phyloP scores from a whole-genome alignment of 2,329 filamentous ascomycete genomes.

The Sporothrix brasiliensis region DNA sequence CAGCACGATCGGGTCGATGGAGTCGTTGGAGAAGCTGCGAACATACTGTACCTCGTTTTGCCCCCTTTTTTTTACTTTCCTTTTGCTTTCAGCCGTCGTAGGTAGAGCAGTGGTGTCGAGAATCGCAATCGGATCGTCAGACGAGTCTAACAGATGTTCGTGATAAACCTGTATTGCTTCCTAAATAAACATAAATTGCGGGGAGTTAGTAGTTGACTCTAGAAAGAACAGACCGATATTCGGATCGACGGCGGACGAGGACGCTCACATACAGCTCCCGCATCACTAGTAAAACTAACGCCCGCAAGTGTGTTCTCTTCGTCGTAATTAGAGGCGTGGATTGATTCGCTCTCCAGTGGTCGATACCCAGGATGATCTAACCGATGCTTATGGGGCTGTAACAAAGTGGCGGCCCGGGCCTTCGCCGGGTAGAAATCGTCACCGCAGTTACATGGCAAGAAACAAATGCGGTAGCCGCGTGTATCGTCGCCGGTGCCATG shows the following conservation, averaged over 20 bases:
- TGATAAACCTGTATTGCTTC: background rate
- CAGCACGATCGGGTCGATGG: background rate
- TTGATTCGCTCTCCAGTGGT: background rate
- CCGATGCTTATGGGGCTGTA: background rate
- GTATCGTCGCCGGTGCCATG: background rate
- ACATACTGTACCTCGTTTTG: background rate
- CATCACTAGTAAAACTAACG: background rate
- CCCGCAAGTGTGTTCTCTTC: background rate
- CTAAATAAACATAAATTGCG: background rate
- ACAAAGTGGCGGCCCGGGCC: background rate
- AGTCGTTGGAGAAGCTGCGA: background rate
- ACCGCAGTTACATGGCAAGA: background rate
- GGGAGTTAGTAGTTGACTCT: background rate
- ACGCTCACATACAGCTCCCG: background rate
- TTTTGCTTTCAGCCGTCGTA: background rate
- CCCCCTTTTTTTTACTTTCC: background rate
- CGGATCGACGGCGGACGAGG: background rate
- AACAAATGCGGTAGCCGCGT: background rate
- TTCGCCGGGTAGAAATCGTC: background rate
- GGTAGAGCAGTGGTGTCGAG: background rate
- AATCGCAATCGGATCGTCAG: conserved; percentile 12
- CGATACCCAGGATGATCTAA: background rate
- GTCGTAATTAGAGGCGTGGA: background rate
- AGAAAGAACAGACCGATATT: background rate
- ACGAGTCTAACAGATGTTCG: conserved; percentile 8